Conservation (phyloP, 1,139 yeast species). For the Diutina catenulata region DNA sequence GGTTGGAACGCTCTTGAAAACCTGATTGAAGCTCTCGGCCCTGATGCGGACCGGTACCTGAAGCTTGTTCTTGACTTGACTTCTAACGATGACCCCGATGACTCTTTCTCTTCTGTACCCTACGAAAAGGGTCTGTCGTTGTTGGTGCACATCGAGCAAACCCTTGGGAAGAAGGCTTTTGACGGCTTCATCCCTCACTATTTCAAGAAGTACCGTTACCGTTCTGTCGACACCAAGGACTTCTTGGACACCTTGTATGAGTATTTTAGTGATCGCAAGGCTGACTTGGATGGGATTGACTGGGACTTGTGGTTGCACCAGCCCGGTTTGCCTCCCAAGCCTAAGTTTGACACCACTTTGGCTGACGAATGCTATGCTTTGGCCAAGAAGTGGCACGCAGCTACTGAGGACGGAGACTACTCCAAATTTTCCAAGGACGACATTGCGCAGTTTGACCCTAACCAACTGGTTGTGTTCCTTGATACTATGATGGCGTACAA, state of each 20-base stretch:
- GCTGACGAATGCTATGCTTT: slow-evolving; percentile 62
- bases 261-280: slow-evolving; percentile 37
- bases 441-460: slow-evolving; percentile 47
- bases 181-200: slow-evolving; percentile 75
- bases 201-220: slow-evolving; percentile 55
- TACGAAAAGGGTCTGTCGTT: slow-evolving; percentile 86
- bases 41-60: slow-evolving; percentile 41
- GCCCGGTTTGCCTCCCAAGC: slow-evolving; percentile 85
- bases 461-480: slow-evolving; percentile 69
- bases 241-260: slow-evolving; percentile 68
- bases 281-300: slow-evolving; percentile 52
- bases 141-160: slow-evolving; percentile 57
- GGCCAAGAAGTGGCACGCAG: slow-evolving; percentile 52
- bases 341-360: slow-evolving; percentile 63
- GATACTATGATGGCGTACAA: slow-evolving; percentile 43
- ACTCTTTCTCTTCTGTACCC: slow-evolving; percentile 78
- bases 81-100: slow-evolving; percentile 71
- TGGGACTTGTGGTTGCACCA: slow-evolving; percentile 77
- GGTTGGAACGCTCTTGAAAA: slow-evolving; percentile 80
- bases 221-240: slow-evolving; percentile 71
- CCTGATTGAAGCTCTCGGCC: slow-evolving; percentile 52
- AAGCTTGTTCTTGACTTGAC: slow-evolving; percentile 59
- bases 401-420: slow-evolving; percentile 8
- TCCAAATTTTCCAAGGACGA: slow-evolving; percentile 24
- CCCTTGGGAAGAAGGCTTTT: slow-evolving; percentile 42